A percentile compares a stretch with the other conserved stretches of the same genome.
Evolutionary conservation across 257 asterid species (phyloP).

Genomic region (Orobanche coerulescens): DNA sequence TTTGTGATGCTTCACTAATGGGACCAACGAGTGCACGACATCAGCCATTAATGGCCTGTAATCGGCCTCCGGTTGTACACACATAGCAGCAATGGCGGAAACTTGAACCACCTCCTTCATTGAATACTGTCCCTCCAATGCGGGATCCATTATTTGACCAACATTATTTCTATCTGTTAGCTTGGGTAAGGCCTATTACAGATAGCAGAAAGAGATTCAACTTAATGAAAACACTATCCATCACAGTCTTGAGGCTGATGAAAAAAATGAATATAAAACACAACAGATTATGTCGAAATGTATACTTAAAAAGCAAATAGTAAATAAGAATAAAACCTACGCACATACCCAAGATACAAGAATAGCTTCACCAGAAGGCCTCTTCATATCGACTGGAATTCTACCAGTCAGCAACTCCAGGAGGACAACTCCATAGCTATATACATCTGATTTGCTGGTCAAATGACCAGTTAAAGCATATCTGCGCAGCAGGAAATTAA

Average conservation of each 20-base stretch:
- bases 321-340: slow-evolving; percentile 19
- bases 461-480: slow-evolving; percentile 88
- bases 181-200: slow-evolving; percentile 58
- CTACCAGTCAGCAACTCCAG: slow-evolving; percentile 82
- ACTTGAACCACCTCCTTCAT: slow-evolving; percentile 81
- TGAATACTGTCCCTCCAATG: slow-evolving; percentile 70
- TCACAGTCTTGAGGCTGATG: background rate
- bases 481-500: slow-evolving; percentile 26
- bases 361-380: slow-evolving; percentile 78
- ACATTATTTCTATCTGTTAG: slow-evolving; percentile 82
- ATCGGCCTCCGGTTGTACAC: slow-evolving; percentile 89
- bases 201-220: too few relatives aligned
- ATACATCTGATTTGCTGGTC: slow-evolving; percentile 89
- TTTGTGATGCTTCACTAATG: slow-evolving; percentile 54
- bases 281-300: background rate
- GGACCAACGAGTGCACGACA: slow-evolving; percentile 81
- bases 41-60: slow-evolving; percentile 88
- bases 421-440: slow-evolving; percentile 88
- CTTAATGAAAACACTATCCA: background rate
- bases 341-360: slow-evolving; percentile 98
- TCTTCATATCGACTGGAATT: slow-evolving; percentile 89
- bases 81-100: slow-evolving; percentile 91
- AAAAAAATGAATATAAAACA: too few relatives aligned
- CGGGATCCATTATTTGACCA: slow-evolving; percentile 70
- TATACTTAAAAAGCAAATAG: background rate